These are phyloP conservation scores for Plantago ovata DNA, from an alignment of 257 asterid genomes.

Conservation along the genomic window DNA sequence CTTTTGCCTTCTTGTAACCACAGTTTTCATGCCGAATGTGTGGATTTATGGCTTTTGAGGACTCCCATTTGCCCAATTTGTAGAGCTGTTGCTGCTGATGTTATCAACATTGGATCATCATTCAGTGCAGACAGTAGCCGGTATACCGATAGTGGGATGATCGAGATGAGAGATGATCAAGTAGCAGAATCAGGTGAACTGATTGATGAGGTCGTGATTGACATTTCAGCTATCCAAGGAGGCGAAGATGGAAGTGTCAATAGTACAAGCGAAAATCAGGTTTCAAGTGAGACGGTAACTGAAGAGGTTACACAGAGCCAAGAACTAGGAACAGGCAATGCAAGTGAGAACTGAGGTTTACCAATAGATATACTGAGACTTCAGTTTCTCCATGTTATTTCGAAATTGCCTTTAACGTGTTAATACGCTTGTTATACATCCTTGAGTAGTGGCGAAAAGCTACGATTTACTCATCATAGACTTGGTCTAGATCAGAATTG, in stretches of 20 bases:
- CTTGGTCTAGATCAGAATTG: too few species aligned
- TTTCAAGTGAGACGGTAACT: constrained; percentile 11
- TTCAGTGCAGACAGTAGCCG: constrained; percentile 21
- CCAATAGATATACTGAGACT: too few species aligned
- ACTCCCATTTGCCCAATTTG: constrained; percentile 61
- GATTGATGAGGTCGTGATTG: not conserved
- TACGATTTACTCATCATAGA: not conserved
- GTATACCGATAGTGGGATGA: constrained; percentile 12
- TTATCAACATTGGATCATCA: not conserved
- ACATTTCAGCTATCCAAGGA: constrained; percentile 4
- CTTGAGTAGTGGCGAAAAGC: not conserved
- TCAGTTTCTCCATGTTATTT: not conserved
- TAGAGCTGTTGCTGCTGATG: constrained; percentile 40
- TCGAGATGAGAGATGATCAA: constrained; percentile 12
- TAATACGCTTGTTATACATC: not conserved
- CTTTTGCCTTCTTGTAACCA: constrained; percentile 65
- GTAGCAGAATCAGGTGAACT: constrained; percentile 4
- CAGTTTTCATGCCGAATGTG: constrained; percentile 64
- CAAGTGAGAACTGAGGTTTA: not conserved
- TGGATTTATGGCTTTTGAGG: constrained; percentile 67
- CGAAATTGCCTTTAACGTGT: not conserved
- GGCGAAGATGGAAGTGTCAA: not conserved
- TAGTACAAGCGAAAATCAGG: not conserved
- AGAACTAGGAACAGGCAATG: constrained; percentile 1
- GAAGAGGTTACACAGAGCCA: constrained; percentile 13